Base-by-base conservation (phyloP, 2,329 filamentous ascomycete species). In the Hypoxylon sp. region DNA sequence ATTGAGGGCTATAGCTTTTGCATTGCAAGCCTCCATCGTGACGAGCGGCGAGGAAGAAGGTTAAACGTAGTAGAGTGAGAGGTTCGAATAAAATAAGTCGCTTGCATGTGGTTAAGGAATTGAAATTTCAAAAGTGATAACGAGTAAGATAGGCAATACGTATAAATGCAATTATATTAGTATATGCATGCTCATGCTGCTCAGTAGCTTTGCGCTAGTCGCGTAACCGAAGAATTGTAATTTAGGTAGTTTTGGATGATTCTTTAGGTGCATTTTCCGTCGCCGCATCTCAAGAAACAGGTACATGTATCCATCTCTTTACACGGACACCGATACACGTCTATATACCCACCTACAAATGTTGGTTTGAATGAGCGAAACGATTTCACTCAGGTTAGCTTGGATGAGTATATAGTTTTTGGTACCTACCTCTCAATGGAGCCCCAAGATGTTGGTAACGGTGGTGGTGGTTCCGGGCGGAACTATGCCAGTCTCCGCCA, bases 401-500 rank as follows among this genome's bases (percentile, higher is more conserved):
- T 44, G n/a, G 20, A 56, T 42, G 33, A 56, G 31, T 17, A 22
- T 11, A 17, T 35, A 31, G 11, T 1, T 3, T 27, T 53, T 20
- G 27, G 27, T 8, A 2, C 4, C n/a, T 58, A 2, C 11, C 13
- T 31, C 17, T 49, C 13, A 51, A 73, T 73, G 71, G 67, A 72
- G 22, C 70, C 67, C 14, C 61, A 64, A 17, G 67, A 68, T 49
- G 27, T 54, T 25, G 49, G 59, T 22, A 37, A 31, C 17, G 48
- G 40, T 44, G 53, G 59, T 20, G 59, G 59, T 20, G 59, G 64
- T 53, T 37, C 27, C 17, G 17, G 31, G 31, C 61, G 69, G 50
- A 66, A 60, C 44, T 62, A 66, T 55, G 54, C 59, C 57, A 64
- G 48, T 37, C 68, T 72, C 48, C 74, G 71, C 8, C 71, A 73